Conservation (phyloP, 2,329 filamentous ascomycete genomes). For the Chaetothyriales sp. region DNA sequence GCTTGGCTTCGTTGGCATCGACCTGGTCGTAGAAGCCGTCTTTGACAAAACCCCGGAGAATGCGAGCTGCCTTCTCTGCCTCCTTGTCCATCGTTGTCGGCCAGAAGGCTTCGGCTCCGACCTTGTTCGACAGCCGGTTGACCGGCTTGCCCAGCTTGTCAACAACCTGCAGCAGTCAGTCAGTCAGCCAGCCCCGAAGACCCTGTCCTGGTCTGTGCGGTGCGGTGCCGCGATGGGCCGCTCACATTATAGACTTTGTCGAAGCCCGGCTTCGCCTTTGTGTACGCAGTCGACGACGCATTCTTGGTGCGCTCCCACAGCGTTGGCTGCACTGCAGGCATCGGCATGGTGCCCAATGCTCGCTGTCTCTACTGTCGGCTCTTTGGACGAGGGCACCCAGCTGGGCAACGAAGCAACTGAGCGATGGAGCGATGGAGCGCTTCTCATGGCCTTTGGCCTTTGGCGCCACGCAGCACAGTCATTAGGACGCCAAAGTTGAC, state of each 20-base stretch:
- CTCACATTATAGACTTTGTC: conserved; percentile 53
- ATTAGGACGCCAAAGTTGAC: too few species aligned
- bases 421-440: background rate
- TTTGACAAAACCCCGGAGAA: conserved; percentile 79
- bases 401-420: background rate
- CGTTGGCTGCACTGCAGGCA: conserved; percentile 22
- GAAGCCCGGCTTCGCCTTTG: conserved; percentile 51
- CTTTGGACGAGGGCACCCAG: background rate
- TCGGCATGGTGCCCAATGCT: conserved; percentile 35
- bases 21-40: conserved; percentile 56
- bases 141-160: conserved; percentile 63
- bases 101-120: conserved; percentile 74
- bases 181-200: background rate
- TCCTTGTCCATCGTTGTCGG: conserved; percentile 75
- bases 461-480: background rate
- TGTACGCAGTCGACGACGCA: conserved; percentile 26
- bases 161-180: conserved; percentile 24
- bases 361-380: conserved; percentile 47
- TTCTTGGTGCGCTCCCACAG: conserved; percentile 43
- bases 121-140: conserved; percentile 66
- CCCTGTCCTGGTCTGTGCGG: background rate
- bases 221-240: background rate
- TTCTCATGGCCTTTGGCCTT: background rate
- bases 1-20: conserved; percentile 38
- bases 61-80: conserved; percentile 80